Base-by-base conservation (phyloP, 2,329 filamentous ascomycete genomes). In the Erysiphe pulchra region DNA sequence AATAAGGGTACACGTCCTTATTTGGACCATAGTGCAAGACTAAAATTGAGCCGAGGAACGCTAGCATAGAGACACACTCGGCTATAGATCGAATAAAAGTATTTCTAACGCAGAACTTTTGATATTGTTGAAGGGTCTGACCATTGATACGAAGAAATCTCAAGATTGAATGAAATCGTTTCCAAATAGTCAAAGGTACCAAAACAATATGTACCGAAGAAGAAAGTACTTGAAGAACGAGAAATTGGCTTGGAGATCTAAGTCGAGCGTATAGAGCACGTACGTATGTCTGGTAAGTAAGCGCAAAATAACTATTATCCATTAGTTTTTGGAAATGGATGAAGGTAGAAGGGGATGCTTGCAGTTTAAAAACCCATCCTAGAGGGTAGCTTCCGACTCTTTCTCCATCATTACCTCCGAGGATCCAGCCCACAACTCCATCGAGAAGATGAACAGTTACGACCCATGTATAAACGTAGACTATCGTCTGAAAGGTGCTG, bases 281-380 rank as follows among this genome's bases (percentile, higher is more conserved):
- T 12, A 80, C 75, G 59, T 79, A 80, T 4, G 75, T 79, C 59
- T 80, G 75, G 58, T 80, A 80, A 6, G 75, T 80, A 45, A 79
- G 46, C 11, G 47, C 40, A 41, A 48, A 51, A 40, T 51, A 51
- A n/a, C 50, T 51, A 5, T 13, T 42, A 38, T 24, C 8, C 39
- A 36, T 49, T 46, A 48, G 46, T 30, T 17, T 10, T 2, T 20
- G 17, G 38, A 40, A 10, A 14, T 9, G 13, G 16, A n/a, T 13
- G 18, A 40, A 11, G 14, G 37, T 16, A 43, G 16, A 7, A 2
- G 12, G 18, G n/a, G 16, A 11, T 18, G 61, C 70, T 60, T 56
- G 77, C 69, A 80, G 65, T 57, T 80, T 80, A 54, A 80, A 80
- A 38, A 77, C 70, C 71, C 74, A 80, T 51, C 73, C 75, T 47